Conservation (phyloP, 148 eudicot genomes). For the Hydrangea macrophylla region DNA sequence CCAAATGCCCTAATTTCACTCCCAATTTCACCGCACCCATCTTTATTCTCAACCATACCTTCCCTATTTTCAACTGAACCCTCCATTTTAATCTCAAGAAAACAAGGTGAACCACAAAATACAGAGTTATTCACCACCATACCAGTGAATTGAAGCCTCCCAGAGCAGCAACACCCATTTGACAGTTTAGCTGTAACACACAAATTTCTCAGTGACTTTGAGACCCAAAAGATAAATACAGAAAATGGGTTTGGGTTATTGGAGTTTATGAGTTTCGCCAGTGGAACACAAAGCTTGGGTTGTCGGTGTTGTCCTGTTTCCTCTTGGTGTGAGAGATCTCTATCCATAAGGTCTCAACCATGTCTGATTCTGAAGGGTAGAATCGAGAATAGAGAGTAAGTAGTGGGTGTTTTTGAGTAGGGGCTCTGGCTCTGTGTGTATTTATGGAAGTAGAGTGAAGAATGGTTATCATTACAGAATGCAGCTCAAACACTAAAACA, state of each 20-base stretch:
- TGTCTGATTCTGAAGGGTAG: slow-evolving; percentile 10
- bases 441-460: slow-evolving; percentile 7
- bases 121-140: slow-evolving; percentile 34
- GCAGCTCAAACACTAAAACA: slow-evolving; percentile 15
- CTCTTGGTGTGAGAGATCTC: slow-evolving; percentile 11
- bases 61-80: slow-evolving; percentile 21
- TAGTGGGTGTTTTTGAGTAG: neutral
- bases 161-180: slow-evolving; percentile 25
- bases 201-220: slow-evolving; percentile 23
- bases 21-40: slow-evolving; percentile 12
- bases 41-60: slow-evolving; percentile 15
- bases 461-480: slow-evolving; percentile 7
- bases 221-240: slow-evolving; percentile 21
- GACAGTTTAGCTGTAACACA: slow-evolving; percentile 4
- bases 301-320: slow-evolving; percentile 9
- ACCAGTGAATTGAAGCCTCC: slow-evolving; percentile 21
- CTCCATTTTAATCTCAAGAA: slow-evolving; percentile 30
- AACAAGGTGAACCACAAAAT: slow-evolving; percentile 25
- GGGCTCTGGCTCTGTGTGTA: neutral
- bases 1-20: neutral
- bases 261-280: slow-evolving; percentile 13
- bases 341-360: slow-evolving; percentile 33
- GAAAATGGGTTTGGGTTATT: slow-evolving; percentile 15
- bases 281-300: slow-evolving; percentile 10
- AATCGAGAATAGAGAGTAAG: neutral